A percentile compares a stretch with the other conserved stretches of the same genome.
Evolutionary conservation across 106 monocot species (phyloP).

Genomic region (Allium cepa): DNA sequence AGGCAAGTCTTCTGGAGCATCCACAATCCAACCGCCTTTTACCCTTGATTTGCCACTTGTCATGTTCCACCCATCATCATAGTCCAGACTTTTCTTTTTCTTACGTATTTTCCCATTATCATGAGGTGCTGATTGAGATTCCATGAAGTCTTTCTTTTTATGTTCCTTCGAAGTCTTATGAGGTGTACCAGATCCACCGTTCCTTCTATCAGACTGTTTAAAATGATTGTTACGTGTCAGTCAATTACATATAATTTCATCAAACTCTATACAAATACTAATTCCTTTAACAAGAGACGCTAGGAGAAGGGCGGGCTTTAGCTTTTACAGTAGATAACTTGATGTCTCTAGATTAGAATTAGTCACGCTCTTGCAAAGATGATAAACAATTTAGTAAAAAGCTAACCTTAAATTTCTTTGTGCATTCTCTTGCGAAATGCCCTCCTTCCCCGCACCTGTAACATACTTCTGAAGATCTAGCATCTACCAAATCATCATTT

Average conservation of each 20-base stretch:
- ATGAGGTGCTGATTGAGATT: too few species aligned
- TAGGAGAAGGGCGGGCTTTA: too few species aligned
- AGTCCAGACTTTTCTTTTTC: not conserved
- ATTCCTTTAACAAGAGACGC: too few species aligned
- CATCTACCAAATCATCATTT: constrained; percentile 6
- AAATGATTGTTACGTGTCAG: too few species aligned
- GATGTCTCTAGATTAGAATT: not conserved
- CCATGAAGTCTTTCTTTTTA: too few species aligned
- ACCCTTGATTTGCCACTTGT: constrained; percentile 26
- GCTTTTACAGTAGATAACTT: not conserved
- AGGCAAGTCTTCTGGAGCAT: constrained; percentile 35
- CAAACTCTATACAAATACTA: too few species aligned
- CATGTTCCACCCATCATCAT: constrained; percentile 1
- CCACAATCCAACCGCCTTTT: constrained; percentile 48
- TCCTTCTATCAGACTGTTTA: too few species aligned
- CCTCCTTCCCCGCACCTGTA: constrained; percentile 88
- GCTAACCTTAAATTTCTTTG: constrained; percentile 43
- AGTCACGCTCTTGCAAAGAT: not conserved
- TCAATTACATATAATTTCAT: too few species aligned
- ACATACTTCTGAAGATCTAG: constrained; percentile 23
- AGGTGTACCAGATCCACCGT: too few species aligned
- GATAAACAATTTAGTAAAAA: not conserved
- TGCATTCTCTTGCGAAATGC: constrained; percentile 92
- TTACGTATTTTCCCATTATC: not conserved
- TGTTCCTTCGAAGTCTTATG: too few species aligned